Conservation (phyloP, 2,329 filamentous ascomycete genomes). For the Neofusicoccum ribis region DNA sequence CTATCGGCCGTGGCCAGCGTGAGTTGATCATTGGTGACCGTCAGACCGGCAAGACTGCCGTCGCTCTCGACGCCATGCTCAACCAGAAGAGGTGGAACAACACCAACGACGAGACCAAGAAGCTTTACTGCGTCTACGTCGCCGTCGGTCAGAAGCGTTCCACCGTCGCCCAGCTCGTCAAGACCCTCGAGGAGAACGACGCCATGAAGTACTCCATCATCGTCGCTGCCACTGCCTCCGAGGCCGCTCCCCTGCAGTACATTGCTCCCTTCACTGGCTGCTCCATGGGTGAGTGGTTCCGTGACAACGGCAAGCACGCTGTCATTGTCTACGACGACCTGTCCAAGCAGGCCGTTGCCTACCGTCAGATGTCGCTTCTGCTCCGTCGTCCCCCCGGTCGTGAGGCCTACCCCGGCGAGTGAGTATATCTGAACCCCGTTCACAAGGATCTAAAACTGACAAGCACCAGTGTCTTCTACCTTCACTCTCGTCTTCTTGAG, state of each 20-base stretch:
- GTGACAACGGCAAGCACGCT: conserved; percentile 84
- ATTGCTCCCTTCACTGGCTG: conserved; percentile 86
- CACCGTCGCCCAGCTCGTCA: conserved; percentile 97
- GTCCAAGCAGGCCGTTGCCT: conserved; percentile 95
- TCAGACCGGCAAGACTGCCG: conserved; percentile 99
- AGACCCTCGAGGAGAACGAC: conserved; percentile 99
- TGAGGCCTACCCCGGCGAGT: conserved; percentile 98
- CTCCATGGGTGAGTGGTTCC: conserved; percentile 68
- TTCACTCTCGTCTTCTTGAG: conserved; percentile 98
- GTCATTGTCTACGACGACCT: conserved; percentile 93
- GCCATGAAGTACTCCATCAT: conserved; percentile 97
- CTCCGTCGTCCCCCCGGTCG: conserved; percentile 96
- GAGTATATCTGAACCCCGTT: conserved; percentile 31
- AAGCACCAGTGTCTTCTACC: conserved; percentile 78
- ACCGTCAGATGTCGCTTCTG: conserved; percentile 98
- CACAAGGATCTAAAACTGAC: conserved; percentile 23
- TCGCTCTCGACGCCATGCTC: conserved; percentile 95
- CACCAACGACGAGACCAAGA: conserved; percentile 84
- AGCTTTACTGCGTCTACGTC: conserved; percentile 99
- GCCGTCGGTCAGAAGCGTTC: conserved; percentile 99
- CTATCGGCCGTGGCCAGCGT: conserved; percentile 99
- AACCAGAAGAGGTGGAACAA: conserved; percentile 99
- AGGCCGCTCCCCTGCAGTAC: conserved; percentile 93
- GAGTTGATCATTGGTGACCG: conserved; percentile 99
- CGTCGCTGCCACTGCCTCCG: conserved; percentile 94